phyloP scores from a whole-genome alignment of 2,329 filamentous ascomycete species.

The Ophiocordyceps polyrhachis-furcata region DNA sequence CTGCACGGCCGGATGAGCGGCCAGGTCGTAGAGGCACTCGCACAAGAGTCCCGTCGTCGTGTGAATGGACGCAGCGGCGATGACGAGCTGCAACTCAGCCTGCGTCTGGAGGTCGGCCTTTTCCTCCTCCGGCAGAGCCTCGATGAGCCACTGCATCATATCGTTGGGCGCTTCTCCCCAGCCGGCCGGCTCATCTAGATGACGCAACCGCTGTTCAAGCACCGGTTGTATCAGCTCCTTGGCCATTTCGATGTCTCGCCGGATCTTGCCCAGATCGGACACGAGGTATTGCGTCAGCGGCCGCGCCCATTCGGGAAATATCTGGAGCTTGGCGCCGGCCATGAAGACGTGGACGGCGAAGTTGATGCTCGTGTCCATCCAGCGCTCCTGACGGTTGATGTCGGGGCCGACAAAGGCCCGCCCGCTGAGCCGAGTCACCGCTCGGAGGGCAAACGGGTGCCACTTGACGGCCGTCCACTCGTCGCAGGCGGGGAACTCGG shows the following conservation, averaged over 20 bases:
- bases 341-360: slow-evolving; percentile 30
- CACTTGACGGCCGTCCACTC: slow-evolving; percentile 37
- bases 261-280: slow-evolving; percentile 25
- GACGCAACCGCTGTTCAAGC: slow-evolving; percentile 24
- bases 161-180: slow-evolving; percentile 20
- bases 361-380: slow-evolving; percentile 32
- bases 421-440: slow-evolving; percentile 33
- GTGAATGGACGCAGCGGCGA: slow-evolving; percentile 25
- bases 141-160: slow-evolving; percentile 25
- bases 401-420: slow-evolving; percentile 31
- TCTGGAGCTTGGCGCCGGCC: slow-evolving; percentile 28
- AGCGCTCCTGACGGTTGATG: slow-evolving; percentile 31
- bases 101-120: slow-evolving; percentile 19
- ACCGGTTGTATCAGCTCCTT: slow-evolving; percentile 24
- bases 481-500: slow-evolving; percentile 28
- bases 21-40: slow-evolving; percentile 31
- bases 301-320: slow-evolving; percentile 30
- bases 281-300: slow-evolving; percentile 27
- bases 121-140: slow-evolving; percentile 19
- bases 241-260: slow-evolving; percentile 21
- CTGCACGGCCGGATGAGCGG: slow-evolving; percentile 26
- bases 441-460: slow-evolving; percentile 30
- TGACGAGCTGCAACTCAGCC: slow-evolving; percentile 23
- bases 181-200: slow-evolving; percentile 16
- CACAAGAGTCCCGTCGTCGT: slow-evolving; percentile 25